These are phyloP conservation scores for Pythium brachiatum DNA, from an alignment of 352 stramenopile species.

Conservation along the genomic window DNA sequence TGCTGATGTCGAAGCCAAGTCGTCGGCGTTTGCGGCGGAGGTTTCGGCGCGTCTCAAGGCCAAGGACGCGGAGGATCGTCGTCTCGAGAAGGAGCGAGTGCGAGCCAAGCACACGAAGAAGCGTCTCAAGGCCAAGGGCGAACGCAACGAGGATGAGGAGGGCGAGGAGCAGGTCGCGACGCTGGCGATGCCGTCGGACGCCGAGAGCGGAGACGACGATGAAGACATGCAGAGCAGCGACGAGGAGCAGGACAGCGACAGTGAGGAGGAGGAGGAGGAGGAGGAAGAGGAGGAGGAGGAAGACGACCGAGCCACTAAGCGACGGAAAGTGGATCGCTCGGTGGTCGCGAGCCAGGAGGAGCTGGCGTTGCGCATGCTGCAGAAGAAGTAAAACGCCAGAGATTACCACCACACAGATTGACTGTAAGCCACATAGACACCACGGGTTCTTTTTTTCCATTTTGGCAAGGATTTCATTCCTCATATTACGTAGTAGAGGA, in stretches of 20 bases:
- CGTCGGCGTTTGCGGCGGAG: slow-evolving; percentile 56
- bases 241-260: slow-evolving; percentile 24
- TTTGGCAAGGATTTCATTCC: neutral
- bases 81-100: slow-evolving; percentile 83
- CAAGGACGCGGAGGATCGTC: slow-evolving; percentile 80
- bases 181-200: slow-evolving; percentile 21
- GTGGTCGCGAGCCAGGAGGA: slow-evolving; percentile 74
- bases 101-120: slow-evolving; percentile 89
- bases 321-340: slow-evolving; percentile 43
- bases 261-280: slow-evolving; percentile 23
- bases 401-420: neutral
- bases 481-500: neutral
- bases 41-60: slow-evolving; percentile 66
- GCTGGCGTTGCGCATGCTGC: slow-evolving; percentile 73
- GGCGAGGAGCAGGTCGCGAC: slow-evolving; percentile 34
- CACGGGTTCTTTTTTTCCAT: neutral
- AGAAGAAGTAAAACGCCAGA: slow-evolving; percentile 35
- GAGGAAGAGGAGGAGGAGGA: slow-evolving; percentile 19
- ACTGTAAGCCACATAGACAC: neutral
- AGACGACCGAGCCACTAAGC: slow-evolving; percentile 20
- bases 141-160: slow-evolving; percentile 31
- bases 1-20: slow-evolving; percentile 64
- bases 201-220: slow-evolving; percentile 31
- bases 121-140: slow-evolving; percentile 80
- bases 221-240: slow-evolving; percentile 32